Base-by-base conservation (phyloP, 805 yeast species). In the Suhomyces vadensis region DNA sequence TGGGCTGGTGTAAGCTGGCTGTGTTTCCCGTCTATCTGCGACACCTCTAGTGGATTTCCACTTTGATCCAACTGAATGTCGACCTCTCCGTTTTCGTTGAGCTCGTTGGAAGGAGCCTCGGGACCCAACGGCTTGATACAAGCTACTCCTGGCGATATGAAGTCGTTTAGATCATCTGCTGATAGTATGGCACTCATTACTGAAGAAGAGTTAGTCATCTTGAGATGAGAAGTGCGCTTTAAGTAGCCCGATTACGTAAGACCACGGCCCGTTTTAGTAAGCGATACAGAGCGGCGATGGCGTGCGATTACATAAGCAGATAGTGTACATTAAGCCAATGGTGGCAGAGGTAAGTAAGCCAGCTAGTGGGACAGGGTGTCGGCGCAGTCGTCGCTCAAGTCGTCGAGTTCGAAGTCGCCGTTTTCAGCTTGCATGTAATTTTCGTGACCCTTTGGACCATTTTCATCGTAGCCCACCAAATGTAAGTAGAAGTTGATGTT, bases 81-180 rank as follows among this genome's bases (percentile, higher is more conserved):
- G 3, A 70, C 60, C 45, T 74, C 69, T 35, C 63, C 67, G 42
- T 58, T 44, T 26, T 53, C 56, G 29, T 43, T 45, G n/a, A 42
- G 14, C 42, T 51, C 68, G 57, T 43, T 60, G 44, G 43, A 64
- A 17, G 25, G 42, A 35, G 51, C 56, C 11, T 57, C 60, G 35
- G 67, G 62, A 14, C 58, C 63, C 8, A 82, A 83, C 0, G 98
- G 97, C 66, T 89, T 94, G 43, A 91, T 84, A 61, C 99, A 94
- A 0, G 97, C 98, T 21, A 87, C 83, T 0, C 96, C 95, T 0
- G 98, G 99, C 24, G 87, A 77, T 35, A 94, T 92, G 67, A 90
- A 94, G 65, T 94, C 99, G 65, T 94, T 94, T 45, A 94, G 69
- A 58, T 94, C 97, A 46, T 87, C 94, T 17, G 89, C 91, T 6